These are phyloP conservation scores for Porpolomopsis calyptriformis DNA, from an alignment of 768 basidiomycete genomes.

Conservation along the genomic window DNA sequence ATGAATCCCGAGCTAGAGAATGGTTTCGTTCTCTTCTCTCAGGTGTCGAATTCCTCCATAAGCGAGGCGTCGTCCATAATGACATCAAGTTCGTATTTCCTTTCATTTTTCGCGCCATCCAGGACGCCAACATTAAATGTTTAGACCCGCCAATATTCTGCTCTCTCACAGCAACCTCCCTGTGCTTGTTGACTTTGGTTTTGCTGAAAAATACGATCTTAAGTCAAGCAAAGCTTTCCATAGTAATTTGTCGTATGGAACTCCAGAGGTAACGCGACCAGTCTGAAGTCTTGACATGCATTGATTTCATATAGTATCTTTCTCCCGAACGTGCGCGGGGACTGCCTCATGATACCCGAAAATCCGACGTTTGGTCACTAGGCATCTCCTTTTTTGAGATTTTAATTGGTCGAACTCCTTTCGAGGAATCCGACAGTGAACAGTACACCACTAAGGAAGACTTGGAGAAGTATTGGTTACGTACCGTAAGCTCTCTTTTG, in stretches of 20 bases:
- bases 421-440: slow-evolving; percentile 73
- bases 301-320: slow-evolving; percentile 53
- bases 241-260: slow-evolving; percentile 79
- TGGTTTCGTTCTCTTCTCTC: slow-evolving; percentile 81
- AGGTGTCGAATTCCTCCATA: slow-evolving; percentile 76
- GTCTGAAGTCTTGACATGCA: not conserved
- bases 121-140: slow-evolving; percentile 3
- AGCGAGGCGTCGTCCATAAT: slow-evolving; percentile 79
- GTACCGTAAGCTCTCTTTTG: slow-evolving; percentile 43
- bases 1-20: slow-evolving; percentile 60
- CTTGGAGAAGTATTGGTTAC: slow-evolving; percentile 76
- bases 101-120: slow-evolving; percentile 2
- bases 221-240: slow-evolving; percentile 58
- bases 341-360: slow-evolving; percentile 84
- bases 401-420: slow-evolving; percentile 84
- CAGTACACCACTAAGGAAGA: slow-evolving; percentile 71
- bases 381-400: slow-evolving; percentile 93
- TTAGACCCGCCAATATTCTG: slow-evolving; percentile 87
- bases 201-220: slow-evolving; percentile 78
- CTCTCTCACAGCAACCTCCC: slow-evolving; percentile 69
- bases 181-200: slow-evolving; percentile 93
- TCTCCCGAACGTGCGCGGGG: slow-evolving; percentile 87
- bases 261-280: slow-evolving; percentile 59
- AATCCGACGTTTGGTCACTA: slow-evolving; percentile 81
- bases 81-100: slow-evolving; percentile 73